Percentiles rank a stretch among this genome's conserved stretches.
Evolutionary conservation across 345 rosid genomes (phyloP).

Genomic region (Brassica cretica): DNA sequence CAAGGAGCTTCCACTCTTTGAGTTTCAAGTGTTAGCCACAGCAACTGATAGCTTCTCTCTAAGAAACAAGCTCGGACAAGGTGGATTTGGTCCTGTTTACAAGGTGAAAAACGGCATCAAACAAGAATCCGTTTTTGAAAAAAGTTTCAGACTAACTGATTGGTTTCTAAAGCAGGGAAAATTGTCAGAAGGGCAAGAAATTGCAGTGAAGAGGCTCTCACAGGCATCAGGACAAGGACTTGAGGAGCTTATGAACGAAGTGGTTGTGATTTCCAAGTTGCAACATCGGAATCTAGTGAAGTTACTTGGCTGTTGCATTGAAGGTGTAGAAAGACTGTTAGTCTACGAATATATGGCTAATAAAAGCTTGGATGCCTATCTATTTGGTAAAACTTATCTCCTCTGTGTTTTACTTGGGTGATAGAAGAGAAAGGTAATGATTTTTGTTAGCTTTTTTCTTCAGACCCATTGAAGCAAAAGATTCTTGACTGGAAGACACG

Average conservation of each 20-base stretch:
- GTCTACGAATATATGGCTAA: slow-evolving; percentile 58
- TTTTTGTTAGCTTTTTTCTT: neutral
- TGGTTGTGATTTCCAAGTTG: slow-evolving; percentile 54
- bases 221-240: slow-evolving; percentile 60
- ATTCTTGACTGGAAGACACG: slow-evolving; percentile 45
- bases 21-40: neutral
- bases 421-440: neutral
- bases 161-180: slow-evolving; percentile 44
- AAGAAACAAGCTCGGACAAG: neutral
- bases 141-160: neutral
- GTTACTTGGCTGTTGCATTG: slow-evolving; percentile 58
- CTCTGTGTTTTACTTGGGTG: neutral
- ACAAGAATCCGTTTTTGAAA: slow-evolving; percentile 33
- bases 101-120: slow-evolving; percentile 3
- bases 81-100: neutral
- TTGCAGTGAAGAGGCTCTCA: slow-evolving; percentile 65
- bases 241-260: slow-evolving; percentile 59
- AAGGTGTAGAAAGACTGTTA: slow-evolving; percentile 56
- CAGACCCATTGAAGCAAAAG: slow-evolving; percentile 35
- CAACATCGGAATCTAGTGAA: slow-evolving; percentile 69
- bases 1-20: neutral
- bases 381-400: slow-evolving; percentile 41
- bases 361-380: slow-evolving; percentile 44
- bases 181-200: slow-evolving; percentile 42
- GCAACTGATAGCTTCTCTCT: neutral